Base-by-base conservation (phyloP, 192 early-diverging fungal genomes). In the Entomortierella parvispora region DNA sequence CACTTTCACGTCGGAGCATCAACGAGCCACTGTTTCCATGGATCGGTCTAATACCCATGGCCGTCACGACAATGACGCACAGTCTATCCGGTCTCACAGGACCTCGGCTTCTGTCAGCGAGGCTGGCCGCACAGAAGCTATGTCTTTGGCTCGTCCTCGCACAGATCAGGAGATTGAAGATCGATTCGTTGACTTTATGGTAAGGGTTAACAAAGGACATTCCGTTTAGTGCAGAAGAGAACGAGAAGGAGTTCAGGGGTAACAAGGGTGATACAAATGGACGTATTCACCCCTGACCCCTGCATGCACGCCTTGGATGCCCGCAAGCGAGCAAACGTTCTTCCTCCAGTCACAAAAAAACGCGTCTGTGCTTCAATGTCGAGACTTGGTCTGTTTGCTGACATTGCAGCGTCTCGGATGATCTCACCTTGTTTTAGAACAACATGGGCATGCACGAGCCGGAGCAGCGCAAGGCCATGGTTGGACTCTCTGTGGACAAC, bases 151-250 rank as follows among this genome's bases (percentile, higher is more conserved):
- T 31, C 74, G 74, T 14, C 74, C 74, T 5, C 58, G 55, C 17
- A 68, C 82, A 23, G 87, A 85, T 58, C 64, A 77, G 53, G 84
- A 86, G 54, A 71, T 88, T 22, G 84, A 88, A 58, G 67, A 76
- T 58, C 58, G 83, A 40, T 88, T 88, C 69, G 62, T 85, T 34
- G 81, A 88, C 37, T 85, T 88, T 66, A 80, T 88, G 82, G 87
- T 86, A 71, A 32, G 68, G 56, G 15, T 11, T 2, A 23, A 40
- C 7, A 50, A 46, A n/a, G 3, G 20, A 25, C 12, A 18, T n/a
- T n/a, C n/a, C n/a, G n/a, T 33, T 2, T 12, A 5, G n/a, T 17
- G 25, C 18, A 22, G 4, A 45, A n/a, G 29, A 18, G 23, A 2
- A 2, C 4, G 20, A 58, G 23, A 58, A 60, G 45, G 26, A 25